Evolutionary conservation across 305 asterid genomes (phyloP), one percentile per base, ranked within the genome.

Genomic region (Andrographis paniculata): DNA sequence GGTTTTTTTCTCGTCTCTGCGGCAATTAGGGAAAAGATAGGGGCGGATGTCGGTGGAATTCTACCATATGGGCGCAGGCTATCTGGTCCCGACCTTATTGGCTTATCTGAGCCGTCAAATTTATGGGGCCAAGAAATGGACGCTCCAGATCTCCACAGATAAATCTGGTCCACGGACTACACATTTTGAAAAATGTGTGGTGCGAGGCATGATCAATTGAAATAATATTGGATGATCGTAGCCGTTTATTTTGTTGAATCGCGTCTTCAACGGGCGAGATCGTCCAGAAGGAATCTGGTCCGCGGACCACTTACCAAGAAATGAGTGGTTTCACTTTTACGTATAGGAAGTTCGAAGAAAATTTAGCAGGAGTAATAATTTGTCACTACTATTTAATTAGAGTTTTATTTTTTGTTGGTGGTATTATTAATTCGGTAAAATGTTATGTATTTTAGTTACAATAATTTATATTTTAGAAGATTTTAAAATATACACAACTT

Each of bases 1-100:
- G 38, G 38, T 33, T 33, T 33, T n/a, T 27, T 27, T 27, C 33
- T 1, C 38, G 38, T 1, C 12, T 6, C 38, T 7, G 38, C 38
- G n/a, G 11, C 38, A 33, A 33, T 33, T 33, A 33, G 38, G 38
- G 38, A 33, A 33, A 33, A 33, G 38, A 33, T 33, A 33, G 38
- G 38, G 38, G 38, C 12, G 30, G 30, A 24, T 24, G 30, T 24
- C 30, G 30, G 30, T 24, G 30, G 30, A 8, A 8, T 24, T 24
- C 30, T 24, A 24, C 30, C 30, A 8, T 24, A 24, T 24, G 30
- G 30, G 30, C 30, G 30, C 30, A 24, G 30, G 30, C 8, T 24
- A 24, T 24, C 30, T 24, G 38, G 38, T 33, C 38, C 38, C n/a
- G 38, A 2, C 13, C n/a, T 6, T 33, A 2, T 33, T 13, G 38